phyloP scores from a whole-genome alignment of 306 rosid genomes.

The Prunus padus region DNA sequence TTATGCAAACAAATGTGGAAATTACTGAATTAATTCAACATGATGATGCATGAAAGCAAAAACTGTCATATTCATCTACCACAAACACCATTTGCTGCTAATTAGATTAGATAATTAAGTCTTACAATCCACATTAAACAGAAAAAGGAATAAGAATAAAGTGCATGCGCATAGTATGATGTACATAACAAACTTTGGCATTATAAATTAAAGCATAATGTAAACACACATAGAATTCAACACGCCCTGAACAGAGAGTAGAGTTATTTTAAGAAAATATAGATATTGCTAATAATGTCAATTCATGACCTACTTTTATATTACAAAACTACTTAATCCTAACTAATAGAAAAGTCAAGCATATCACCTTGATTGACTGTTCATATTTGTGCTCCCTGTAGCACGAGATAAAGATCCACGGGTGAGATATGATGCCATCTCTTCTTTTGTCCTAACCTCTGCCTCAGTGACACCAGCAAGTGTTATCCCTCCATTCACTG shows the following conservation, averaged over 20 bases:
- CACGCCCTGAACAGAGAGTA: background rate
- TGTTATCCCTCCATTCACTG: conserved; percentile 80
- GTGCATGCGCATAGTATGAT: background rate
- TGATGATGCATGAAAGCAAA: background rate
- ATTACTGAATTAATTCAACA: background rate
- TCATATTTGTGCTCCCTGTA: conserved; percentile 93
- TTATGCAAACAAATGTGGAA: background rate
- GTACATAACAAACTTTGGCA: background rate
- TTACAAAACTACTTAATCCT: background rate
- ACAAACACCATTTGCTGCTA: background rate
- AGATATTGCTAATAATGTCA: background rate
- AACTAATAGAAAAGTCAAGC: background rate
- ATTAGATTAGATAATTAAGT: background rate
- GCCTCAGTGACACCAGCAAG: conserved; percentile 88
- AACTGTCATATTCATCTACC: background rate
- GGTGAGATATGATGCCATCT: conserved; percentile 70
- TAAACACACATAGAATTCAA: background rate
- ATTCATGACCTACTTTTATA: background rate
- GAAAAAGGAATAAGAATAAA: background rate
- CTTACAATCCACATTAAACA: background rate
- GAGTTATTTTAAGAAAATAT: background rate
- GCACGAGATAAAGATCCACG: conserved; percentile 80
- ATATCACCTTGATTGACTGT: conserved; percentile 82
- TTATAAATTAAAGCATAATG: background rate
- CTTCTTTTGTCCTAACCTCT: conserved; percentile 73